These are phyloP conservation scores for Tulasnella sp. DNA, from an alignment of 768 basidiomycete species.

Conservation along the genomic window DNA sequence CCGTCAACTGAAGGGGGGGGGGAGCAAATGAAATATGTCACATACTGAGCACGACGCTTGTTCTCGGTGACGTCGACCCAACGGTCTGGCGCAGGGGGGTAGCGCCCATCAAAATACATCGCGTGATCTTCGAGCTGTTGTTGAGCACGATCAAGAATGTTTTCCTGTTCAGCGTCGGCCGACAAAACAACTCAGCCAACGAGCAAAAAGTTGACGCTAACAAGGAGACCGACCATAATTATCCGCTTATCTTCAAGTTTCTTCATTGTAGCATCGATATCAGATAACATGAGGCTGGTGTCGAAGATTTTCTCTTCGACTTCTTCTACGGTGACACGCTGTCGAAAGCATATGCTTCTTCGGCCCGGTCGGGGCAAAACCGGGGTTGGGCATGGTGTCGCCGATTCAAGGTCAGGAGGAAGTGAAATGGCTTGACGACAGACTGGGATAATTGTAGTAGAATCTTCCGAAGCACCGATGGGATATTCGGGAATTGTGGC, in stretches of 20 bases:
- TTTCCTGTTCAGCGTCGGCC: neutral
- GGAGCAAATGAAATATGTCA: too few relatives aligned
- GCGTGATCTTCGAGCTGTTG: slow-evolving; percentile 17
- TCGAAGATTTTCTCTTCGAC: neutral
- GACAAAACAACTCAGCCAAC: neutral
- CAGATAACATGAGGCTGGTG: neutral
- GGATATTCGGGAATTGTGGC: neutral
- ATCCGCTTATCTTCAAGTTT: neutral
- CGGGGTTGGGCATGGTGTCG: neutral
- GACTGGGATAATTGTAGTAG: neutral
- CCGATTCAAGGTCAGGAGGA: neutral
- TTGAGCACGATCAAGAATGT: slow-evolving; percentile 5
- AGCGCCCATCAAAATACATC: slow-evolving; percentile 12
- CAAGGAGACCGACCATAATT: neutral
- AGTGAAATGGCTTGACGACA: neutral
- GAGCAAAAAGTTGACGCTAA: neutral
- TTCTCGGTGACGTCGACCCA: neutral
- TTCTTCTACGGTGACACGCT: neutral
- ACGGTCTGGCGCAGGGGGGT: neutral
- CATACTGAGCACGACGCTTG: neutral
- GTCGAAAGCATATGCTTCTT: neutral
- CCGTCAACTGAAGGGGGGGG: neutral
- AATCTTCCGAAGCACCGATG: neutral
- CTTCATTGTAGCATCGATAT: neutral
- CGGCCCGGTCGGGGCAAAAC: neutral